phyloP scores from a whole-genome alignment of 2,329 filamentous ascomycete species.

The Metarhizium humberi region DNA sequence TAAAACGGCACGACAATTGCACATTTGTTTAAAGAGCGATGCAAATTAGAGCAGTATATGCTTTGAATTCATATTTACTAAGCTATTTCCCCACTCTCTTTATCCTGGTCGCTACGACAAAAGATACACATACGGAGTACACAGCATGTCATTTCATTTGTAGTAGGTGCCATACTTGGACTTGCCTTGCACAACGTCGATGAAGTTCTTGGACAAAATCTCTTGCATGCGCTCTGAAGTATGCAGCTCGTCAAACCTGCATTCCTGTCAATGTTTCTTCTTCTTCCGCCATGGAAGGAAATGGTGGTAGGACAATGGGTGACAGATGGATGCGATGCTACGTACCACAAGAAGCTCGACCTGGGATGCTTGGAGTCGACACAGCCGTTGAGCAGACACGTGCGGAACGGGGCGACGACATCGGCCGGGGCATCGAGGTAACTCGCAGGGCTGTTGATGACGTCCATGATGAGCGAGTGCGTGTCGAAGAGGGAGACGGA shows the following conservation, averaged over 20 bases:
- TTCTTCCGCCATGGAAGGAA: not conserved
- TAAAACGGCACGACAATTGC: not conserved
- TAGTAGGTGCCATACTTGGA: constrained; percentile 30
- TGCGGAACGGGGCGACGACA: constrained; percentile 46
- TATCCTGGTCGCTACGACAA: too few relatives aligned
- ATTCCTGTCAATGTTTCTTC: too few relatives aligned
- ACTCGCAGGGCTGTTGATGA: constrained; percentile 47
- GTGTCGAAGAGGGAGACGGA: constrained; percentile 59
- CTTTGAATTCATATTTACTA: too few relatives aligned
- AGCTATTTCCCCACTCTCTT: too few relatives aligned
- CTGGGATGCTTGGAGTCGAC: constrained; percentile 27
- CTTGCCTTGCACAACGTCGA: constrained; percentile 28
- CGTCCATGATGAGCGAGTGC: constrained; percentile 54
- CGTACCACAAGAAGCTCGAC: constrained; percentile 59
- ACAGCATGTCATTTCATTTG: too few relatives aligned
- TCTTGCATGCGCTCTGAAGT: constrained; percentile 52
- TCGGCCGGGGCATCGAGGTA: constrained; percentile 59
- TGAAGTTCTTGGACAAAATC: constrained; percentile 31
- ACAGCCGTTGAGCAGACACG: constrained; percentile 37
- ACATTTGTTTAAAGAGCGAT: not conserved
- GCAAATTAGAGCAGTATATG: not conserved
- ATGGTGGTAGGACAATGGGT: not conserved
- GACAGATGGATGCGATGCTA: not conserved
- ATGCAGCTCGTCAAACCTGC: constrained; percentile 58
- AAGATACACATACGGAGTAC: too few relatives aligned